phyloP scores from a whole-genome alignment of 2,329 filamentous ascomycete species.

The Phaeosphaeriaceae sp. region DNA sequence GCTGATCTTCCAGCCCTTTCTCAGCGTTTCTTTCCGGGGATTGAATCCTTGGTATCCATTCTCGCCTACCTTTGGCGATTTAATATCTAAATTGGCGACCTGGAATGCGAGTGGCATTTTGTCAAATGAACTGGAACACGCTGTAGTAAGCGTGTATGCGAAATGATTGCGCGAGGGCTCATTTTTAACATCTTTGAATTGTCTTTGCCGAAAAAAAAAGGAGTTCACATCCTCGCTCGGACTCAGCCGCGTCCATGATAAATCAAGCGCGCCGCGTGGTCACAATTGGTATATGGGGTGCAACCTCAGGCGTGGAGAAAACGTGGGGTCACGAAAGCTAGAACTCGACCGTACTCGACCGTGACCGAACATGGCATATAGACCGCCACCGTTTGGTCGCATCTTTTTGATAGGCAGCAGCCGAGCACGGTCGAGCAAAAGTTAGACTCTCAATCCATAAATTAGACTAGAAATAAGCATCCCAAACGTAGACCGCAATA shows the following conservation, averaged over 20 bases:
- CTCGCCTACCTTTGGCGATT: slow-evolving; percentile 12
- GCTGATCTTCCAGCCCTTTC: slow-evolving; percentile 8
- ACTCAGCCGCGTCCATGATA: slow-evolving; percentile 7
- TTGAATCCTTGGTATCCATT: not conserved
- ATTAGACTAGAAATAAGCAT: not conserved
- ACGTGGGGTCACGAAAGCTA: not conserved
- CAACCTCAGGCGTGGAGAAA: not conserved
- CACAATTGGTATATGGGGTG: too few relatives aligned
- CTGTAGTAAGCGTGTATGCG: not conserved
- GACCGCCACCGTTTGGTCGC: not conserved
- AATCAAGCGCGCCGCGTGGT: not conserved
- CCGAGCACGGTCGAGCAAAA: slow-evolving; percentile 11
- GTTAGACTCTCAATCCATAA: not conserved
- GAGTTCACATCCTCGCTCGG: slow-evolving; percentile 1
- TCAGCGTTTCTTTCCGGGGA: slow-evolving; percentile 9
- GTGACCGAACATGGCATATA: not conserved
- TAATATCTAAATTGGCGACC: slow-evolving; percentile 12
- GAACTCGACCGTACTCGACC: slow-evolving; percentile 12
- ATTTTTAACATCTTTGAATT: not conserved
- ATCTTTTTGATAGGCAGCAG: slow-evolving; percentile 3
- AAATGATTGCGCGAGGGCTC: not conserved
- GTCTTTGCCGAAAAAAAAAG: not conserved
- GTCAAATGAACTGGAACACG: not conserved
- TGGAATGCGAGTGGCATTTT: slow-evolving; percentile 13
- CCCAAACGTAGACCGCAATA: not conserved